Evolutionary conservation across 805 yeast genomes (phyloP), one percentile per base, ranked within the genome.

Genomic region (Candida michaelii): DNA sequence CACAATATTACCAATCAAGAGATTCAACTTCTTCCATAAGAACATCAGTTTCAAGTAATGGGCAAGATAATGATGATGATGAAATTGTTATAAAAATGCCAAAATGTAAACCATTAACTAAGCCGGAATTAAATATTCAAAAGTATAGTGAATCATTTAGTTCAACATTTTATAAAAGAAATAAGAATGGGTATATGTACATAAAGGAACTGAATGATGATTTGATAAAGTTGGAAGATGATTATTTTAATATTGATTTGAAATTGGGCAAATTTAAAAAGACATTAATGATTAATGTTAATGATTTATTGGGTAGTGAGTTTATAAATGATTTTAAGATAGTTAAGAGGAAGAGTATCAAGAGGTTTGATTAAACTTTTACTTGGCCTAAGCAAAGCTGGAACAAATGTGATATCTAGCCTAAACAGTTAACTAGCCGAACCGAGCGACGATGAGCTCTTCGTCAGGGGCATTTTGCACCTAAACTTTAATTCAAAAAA

Each of bases 121-220:
- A 29, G 12, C 52, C 52, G 1, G 40, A 41, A 13, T 24, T 48
- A 11, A 17, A 42, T 14, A 48, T 48, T 12, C 47, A 46, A 30
- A 49, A 46, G 30, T 49, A 40, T 24, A 42, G 45, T 36, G 52
- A 49, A 25, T 40, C 48, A 18, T 57, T 54, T 47, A 60, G 67
- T 43, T 58, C 65, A 13, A 64, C 66, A 5, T 64, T 63, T 47
- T 64, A 63, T 50, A 62, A 61, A 36, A 44, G 69, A 33, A 63
- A 63, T 32, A 36, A 43, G 12, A 59, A 58, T 32, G 66, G 67
- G 13, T 64, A 62, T 43, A 64, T 64, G 69, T 64, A 63, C 42
- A 58, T 57, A n/a, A 54, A 54, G 31, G 69, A 64, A 37, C 57
- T 65, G 9, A 55, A 49, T 33, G 52, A 49, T 36, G 52, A 49